phyloP scores from a whole-genome alignment of 768 basidiomycete genomes.

The Trametes meyenii region DNA sequence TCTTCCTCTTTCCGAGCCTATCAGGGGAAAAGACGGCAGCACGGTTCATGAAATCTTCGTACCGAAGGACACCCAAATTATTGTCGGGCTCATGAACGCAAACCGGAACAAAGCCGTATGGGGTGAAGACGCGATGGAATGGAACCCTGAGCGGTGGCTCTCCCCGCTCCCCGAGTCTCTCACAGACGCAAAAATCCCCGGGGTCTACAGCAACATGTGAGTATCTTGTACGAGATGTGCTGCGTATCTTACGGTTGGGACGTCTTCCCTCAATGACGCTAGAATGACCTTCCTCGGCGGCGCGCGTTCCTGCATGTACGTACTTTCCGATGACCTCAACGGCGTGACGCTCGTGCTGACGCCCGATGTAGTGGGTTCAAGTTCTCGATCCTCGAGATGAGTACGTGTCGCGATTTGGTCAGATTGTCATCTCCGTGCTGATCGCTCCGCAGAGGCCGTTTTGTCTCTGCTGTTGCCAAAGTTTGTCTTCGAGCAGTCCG shows the following conservation, averaged over 20 bases:
- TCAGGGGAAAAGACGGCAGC: constrained; percentile 14
- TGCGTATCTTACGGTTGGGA: not conserved
- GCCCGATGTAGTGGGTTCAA: too few species aligned
- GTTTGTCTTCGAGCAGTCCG: too few species aligned
- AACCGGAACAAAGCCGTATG: constrained; percentile 28
- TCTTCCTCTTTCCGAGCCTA: constrained; percentile 17
- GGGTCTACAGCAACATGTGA: constrained; percentile 16
- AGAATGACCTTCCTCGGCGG: constrained; percentile 23
- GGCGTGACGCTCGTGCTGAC: not conserved
- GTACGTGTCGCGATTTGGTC: not conserved
- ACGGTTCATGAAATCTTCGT: constrained; percentile 16
- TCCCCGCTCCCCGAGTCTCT: constrained; percentile 13
- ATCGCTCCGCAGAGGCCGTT: too few species aligned
- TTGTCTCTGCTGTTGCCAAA: too few species aligned
- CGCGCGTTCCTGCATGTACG: constrained; percentile 15
- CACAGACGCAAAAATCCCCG: constrained; percentile 11
- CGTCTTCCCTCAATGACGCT: not conserved
- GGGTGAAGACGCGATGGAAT: constrained; percentile 29
- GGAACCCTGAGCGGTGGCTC: constrained; percentile 29
- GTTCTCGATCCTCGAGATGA: too few species aligned
- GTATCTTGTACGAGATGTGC: not conserved
- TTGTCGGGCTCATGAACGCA: constrained; percentile 23
- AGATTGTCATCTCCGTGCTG: too few species aligned
- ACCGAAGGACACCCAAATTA: constrained; percentile 21
- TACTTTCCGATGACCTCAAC: not conserved